Conservation (phyloP, 257 asterid species). For the Solanum bulbocastanum region DNA sequence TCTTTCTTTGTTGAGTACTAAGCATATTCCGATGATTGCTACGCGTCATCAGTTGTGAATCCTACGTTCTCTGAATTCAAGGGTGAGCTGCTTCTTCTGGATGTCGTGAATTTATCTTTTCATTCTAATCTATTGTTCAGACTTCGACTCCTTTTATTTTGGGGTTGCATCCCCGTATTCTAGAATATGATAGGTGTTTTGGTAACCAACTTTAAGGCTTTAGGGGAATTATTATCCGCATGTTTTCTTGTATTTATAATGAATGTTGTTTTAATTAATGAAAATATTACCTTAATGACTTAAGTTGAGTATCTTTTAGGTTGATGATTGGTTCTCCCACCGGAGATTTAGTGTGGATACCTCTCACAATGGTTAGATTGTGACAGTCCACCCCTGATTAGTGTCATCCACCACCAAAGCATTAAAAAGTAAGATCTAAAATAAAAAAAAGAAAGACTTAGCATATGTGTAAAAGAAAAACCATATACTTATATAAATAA, state of each 20-base stretch:
- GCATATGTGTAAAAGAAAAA: not conserved
- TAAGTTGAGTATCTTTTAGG: not conserved
- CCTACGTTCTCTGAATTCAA: not conserved
- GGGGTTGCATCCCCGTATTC: not conserved
- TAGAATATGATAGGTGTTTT: not conserved
- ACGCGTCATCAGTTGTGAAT: too few species aligned
- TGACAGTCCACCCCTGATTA: not conserved
- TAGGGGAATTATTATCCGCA: not conserved
- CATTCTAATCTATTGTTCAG: too few species aligned
- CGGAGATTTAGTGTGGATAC: accelerated
- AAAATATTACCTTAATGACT: not conserved
- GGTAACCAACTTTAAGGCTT: not conserved
- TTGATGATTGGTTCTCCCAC: not conserved
- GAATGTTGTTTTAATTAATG: too few species aligned
- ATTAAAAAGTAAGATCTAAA: not conserved
- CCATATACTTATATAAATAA: too few species aligned
- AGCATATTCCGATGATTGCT: not conserved
- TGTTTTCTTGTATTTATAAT: not conserved
- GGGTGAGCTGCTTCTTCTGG: too few species aligned
- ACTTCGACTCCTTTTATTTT: not conserved
- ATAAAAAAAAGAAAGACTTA: too few species aligned
- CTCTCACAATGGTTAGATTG: not conserved
- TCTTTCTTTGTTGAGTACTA: too few species aligned
- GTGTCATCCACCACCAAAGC: not conserved
- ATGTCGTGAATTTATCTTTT: too few species aligned